phyloP scores from a whole-genome alignment of 768 basidiomycete genomes.

The Mycena venus region DNA sequence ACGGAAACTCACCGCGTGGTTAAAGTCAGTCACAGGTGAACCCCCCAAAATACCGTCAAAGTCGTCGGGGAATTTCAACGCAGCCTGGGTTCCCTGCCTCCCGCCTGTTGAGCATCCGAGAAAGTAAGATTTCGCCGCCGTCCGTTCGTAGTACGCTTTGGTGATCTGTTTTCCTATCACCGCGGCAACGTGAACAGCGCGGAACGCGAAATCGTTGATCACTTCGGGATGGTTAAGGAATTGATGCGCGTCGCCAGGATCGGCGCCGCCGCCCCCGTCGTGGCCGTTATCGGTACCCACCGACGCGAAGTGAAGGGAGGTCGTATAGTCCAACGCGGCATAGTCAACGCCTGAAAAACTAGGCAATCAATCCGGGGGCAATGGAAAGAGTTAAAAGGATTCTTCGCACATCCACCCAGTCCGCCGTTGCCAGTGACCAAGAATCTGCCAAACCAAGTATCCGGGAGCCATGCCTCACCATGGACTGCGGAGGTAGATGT shows the following conservation, averaged over 20 bases:
- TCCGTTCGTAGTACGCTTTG: neutral
- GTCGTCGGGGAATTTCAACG: neutral
- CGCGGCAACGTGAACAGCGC: neutral
- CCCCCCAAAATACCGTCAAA: no score
- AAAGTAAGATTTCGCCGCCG: neutral
- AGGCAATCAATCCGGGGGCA: neutral
- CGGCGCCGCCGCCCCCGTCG: neutral
- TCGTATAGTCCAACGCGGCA: neutral
- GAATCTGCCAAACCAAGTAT: no score
- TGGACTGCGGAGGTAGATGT: no score
- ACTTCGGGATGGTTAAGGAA: neutral
- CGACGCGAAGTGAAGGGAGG: neutral
- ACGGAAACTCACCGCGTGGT: neutral
- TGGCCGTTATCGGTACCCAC: neutral
- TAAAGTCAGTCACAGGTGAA: neutral
- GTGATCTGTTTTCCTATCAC: neutral
- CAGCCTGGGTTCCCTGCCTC: neutral
- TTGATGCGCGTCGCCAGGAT: neutral
- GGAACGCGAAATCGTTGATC: neutral
- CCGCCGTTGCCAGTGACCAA: no score
- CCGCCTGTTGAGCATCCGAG: neutral
- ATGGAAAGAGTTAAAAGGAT: neutral
- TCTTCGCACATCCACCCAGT: neutral
- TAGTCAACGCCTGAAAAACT: neutral
- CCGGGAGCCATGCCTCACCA: no score